Percentiles rank a stretch among this genome's conserved stretches.
Conservation (phyloP, 257 asterid genomes). For the Verbascum thapsus region DNA sequence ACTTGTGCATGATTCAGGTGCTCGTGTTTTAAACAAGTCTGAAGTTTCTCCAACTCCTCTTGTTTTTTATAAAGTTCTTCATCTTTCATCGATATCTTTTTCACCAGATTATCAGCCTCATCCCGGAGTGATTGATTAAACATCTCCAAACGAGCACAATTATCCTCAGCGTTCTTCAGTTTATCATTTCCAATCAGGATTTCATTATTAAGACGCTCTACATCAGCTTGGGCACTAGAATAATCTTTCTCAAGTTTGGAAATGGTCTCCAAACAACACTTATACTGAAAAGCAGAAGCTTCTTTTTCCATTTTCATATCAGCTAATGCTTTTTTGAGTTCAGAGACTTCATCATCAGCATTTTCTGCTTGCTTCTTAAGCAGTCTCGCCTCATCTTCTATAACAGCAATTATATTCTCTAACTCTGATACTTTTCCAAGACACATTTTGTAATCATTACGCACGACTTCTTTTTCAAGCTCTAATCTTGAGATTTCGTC, state of each 20-base stretch:
- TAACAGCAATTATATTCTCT: constrained; percentile 47
- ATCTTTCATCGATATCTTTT: constrained; percentile 72
- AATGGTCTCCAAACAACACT: constrained; percentile 63
- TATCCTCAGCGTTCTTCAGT: constrained; percentile 59
- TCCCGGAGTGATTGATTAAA: constrained; percentile 60
- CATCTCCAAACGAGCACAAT: constrained; percentile 51
- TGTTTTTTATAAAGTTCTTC: constrained; percentile 69
- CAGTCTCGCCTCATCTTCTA: constrained; percentile 47
- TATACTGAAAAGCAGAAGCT: constrained; percentile 56
- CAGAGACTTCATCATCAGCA: constrained; percentile 64
- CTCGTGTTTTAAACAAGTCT: constrained; percentile 59
- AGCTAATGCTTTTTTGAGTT: constrained; percentile 51
- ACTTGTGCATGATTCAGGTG: constrained; percentile 46
- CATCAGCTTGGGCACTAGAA: constrained; percentile 52
- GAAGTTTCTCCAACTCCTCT: constrained; percentile 74
- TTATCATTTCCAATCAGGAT: constrained; percentile 46
- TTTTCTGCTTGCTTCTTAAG: constrained; percentile 56
- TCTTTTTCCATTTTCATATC: constrained; percentile 67
- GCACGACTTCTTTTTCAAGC: constrained; percentile 54
- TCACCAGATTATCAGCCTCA: constrained; percentile 73
- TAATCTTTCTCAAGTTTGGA: constrained; percentile 63
- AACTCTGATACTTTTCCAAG: constrained; percentile 55
- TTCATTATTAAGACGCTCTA: constrained; percentile 58
- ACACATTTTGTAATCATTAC: constrained; percentile 43
- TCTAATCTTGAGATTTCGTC: constrained; percentile 54